Percentiles rank a stretch among this genome's conserved stretches.
phyloP scores from a whole-genome alignment of 2,329 filamentous ascomycete genomes.

The Penicillium sp. region DNA sequence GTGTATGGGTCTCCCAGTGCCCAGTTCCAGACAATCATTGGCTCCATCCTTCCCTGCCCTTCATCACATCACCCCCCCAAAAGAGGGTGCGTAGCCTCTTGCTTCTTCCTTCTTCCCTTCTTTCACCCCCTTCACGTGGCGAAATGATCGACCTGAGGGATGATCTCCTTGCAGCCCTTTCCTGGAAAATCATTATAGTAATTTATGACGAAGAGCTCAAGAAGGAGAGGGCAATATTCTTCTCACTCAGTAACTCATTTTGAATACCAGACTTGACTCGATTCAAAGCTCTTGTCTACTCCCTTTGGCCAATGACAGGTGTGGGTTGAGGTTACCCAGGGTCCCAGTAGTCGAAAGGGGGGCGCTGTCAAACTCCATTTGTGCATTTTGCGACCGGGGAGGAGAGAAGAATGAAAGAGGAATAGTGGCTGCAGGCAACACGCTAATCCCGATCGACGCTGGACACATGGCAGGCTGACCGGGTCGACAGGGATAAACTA shows the following conservation, averaged over 20 bases:
- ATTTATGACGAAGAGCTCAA: neutral
- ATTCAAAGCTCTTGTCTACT: neutral
- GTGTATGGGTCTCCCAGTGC: neutral
- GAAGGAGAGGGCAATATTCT: neutral
- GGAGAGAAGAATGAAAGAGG: conserved; percentile 6
- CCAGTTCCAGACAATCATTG: neutral
- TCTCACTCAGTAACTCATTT: neutral
- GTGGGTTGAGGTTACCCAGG: conserved; percentile 1
- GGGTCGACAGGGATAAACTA: conserved; percentile 11
- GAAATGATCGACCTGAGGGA: conserved; percentile 18
- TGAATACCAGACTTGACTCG: too few species aligned
- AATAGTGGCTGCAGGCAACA: conserved; percentile 5
- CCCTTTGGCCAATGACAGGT: neutral
- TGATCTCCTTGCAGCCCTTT: conserved; percentile 16
- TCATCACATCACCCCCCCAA: neutral
- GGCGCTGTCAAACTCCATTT: conserved; percentile 11
- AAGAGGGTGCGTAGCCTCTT: neutral
- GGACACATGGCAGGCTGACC: conserved; percentile 24
- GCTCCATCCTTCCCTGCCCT: neutral
- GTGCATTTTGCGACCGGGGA: conserved; percentile 9
- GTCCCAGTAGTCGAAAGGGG: neutral
- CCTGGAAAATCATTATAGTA: too few species aligned
- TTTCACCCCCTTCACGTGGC: conserved; percentile 16
- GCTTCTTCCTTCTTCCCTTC: neutral
- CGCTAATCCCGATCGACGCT: conserved; percentile 22